Base-by-base conservation (phyloP, 1,139 yeast species). In the Taiozyma onychis region DNA sequence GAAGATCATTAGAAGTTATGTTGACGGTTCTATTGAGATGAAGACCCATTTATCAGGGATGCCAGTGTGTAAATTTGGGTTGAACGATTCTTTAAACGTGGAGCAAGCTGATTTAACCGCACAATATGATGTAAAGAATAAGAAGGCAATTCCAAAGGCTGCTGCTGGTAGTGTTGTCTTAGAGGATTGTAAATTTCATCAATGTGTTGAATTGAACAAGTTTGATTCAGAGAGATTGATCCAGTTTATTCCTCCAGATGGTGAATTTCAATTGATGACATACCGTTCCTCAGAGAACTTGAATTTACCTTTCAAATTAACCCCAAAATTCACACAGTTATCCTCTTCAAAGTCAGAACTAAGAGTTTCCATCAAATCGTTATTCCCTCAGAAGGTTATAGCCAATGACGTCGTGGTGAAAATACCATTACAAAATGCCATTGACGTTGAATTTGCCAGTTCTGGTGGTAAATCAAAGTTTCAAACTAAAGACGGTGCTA, bases 181-280 rank as follows among this genome's bases (percentile, higher is more conserved):
- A 14, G 88, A 85, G 58, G 96, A 89, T 65, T 83, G 89, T 60
- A 89, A 87, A 58, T 88, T 91, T 68, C 98, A 93, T 67, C 95
- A 88, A 60, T 86, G 96, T 66, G 96, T 88, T 37, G 77, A 85
- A 50, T 71, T 88, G 47, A 79, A 83, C 43, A 77, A 79, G 61
- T 88, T 86, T 65, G 90, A 86, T 58, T 65, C 76, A 8, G 85
- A 83, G 43, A 74, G 87, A 47, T 74, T 81, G 47, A 85, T 89
- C 52, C 80, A 81, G 47, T 89, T 89, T 59, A 75, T 85, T 13
- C 96, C 96, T 6, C 96, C 98, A 1, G 98, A 91, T 69, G 98
- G 98, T 0, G 85, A 83, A 51, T 89, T 89, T 66, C 96, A 90
- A 65, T 76, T 93, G 51, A 85, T 93, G 95, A 73, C 82, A 44